Evolutionary conservation across 108 stramenopile genomes (phyloP).

Genomic region (Cyclotella cryptica): DNA sequence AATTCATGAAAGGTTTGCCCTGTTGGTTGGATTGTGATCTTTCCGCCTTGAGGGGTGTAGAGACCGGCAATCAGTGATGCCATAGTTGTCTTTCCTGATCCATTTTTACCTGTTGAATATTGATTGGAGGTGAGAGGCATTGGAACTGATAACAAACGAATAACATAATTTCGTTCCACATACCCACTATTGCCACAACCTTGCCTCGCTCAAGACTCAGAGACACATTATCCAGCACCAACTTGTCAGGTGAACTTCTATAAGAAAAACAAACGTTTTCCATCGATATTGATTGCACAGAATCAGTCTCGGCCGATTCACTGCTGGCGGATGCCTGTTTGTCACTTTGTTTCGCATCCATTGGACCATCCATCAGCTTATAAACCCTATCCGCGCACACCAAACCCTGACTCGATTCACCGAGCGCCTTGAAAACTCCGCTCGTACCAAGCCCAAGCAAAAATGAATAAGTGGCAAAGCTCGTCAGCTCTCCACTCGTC

Average conservation of each 20-base stretch:
- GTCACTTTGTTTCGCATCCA: conserved; percentile 11
- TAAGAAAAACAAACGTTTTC: conserved; percentile 77
- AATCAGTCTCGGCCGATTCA: conserved; percentile 7
- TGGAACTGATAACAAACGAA: not conserved
- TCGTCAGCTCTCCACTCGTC: conserved; percentile 78
- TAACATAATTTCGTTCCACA: not conserved
- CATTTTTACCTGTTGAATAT: conserved; percentile 59
- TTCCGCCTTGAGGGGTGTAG: conserved; percentile 73
- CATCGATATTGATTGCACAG: conserved; percentile 63
- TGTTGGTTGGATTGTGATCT: conserved; percentile 52
- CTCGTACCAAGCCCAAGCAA: conserved; percentile 85
- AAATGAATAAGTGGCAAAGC: conserved; percentile 88
- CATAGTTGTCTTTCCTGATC: conserved; percentile 91
- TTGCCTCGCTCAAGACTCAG: conserved; percentile 77
- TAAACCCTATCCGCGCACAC: conserved; percentile 70
- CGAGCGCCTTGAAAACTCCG: conserved; percentile 74
- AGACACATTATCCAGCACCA: conserved; percentile 74
- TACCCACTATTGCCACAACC: conserved; percentile 91
- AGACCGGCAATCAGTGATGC: conserved; percentile 89
- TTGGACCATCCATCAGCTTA: conserved; percentile 48
- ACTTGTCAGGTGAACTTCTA: conserved; percentile 45
- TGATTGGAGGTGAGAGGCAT: not conserved
- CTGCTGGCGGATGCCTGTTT: not conserved
- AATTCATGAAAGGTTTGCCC: conserved; percentile 50
- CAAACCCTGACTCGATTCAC: conserved; percentile 69